Percentiles rank a stretch among this genome's conserved stretches.
These are phyloP conservation scores for Pythium angustatum DNA, from an alignment of 352 stramenopile species.

Conservation along the genomic window DNA sequence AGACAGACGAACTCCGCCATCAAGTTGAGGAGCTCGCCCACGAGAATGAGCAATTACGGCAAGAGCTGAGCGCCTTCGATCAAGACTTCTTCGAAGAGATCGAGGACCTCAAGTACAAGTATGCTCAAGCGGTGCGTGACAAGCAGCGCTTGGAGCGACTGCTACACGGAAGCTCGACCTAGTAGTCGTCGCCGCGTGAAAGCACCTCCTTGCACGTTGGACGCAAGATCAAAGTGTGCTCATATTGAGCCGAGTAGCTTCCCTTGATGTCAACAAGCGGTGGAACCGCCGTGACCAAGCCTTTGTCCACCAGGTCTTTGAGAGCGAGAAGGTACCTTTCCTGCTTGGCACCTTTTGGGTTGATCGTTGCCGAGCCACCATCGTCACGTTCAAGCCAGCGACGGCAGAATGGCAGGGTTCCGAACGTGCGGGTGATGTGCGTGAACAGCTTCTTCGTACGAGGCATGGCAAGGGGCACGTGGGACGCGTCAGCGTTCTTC, in stretches of 20 bases:
- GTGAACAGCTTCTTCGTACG: constrained; percentile 94
- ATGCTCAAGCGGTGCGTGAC: constrained; percentile 83
- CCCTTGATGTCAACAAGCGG: constrained; percentile 96
- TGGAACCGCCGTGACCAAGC: constrained; percentile 95
- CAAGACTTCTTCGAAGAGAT: constrained; percentile 96
- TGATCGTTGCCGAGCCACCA: constrained; percentile 92
- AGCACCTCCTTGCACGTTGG: constrained; percentile 98
- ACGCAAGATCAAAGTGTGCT: constrained; percentile 97
- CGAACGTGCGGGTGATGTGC: constrained; percentile 99
- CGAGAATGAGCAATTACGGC: constrained; percentile 73
- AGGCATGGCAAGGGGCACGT: constrained; percentile 91
- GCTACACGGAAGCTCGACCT: constrained; percentile 26
- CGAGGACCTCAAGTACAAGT: constrained; percentile 95
- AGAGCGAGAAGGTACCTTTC: constrained; percentile 97
- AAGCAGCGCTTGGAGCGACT: constrained; percentile 62
- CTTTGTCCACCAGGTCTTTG: constrained; percentile 97
- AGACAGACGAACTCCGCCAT: constrained; percentile 4
- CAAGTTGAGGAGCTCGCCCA: constrained; percentile 35
- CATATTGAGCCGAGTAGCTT: constrained; percentile 98
- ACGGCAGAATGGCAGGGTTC: constrained; percentile 98
- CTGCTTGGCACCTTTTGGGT: constrained; percentile 95
- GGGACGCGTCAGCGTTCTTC: constrained; percentile 95
- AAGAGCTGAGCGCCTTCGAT: constrained; percentile 90
- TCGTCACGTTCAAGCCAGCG: constrained; percentile 97
- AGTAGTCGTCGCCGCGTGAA: constrained; percentile 98